These are phyloP conservation scores for Tilletia caries DNA, from an alignment of 1,284 basidiomycete genomes.

Conservation along the genomic window DNA sequence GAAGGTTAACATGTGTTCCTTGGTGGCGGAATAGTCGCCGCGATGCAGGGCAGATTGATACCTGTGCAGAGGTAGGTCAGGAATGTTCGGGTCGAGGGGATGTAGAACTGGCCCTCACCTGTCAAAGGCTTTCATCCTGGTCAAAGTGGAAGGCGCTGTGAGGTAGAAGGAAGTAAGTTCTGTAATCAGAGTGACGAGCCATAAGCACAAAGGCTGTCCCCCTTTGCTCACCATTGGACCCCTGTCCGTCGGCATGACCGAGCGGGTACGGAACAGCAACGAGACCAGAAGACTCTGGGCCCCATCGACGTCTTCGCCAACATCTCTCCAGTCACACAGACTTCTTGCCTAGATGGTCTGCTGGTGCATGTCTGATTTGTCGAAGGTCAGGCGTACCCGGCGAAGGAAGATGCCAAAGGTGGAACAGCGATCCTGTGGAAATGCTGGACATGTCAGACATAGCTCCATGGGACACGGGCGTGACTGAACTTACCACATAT, in stretches of 20 bases:
- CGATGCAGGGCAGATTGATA: conserved; percentile 4
- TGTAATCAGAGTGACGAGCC: background rate
- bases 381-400: background rate
- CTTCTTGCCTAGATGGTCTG: background rate
- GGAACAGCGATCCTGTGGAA: background rate
- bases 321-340: conserved; percentile 7
- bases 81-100: background rate
- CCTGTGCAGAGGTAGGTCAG: background rate
- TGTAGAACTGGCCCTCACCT: background rate
- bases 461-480: background rate
- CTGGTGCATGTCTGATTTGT: conserved; percentile 6
- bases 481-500: background rate
- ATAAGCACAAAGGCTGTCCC: background rate
- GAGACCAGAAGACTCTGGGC: background rate
- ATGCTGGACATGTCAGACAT: background rate
- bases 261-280: background rate
- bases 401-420: conserved; percentile 1
- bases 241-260: background rate
- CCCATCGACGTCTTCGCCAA: background rate
- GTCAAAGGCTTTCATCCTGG: conserved; percentile 1
- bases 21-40: background rate
- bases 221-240: background rate
- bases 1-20: conserved; percentile 9
- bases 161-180: background rate
- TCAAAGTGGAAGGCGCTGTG: conserved; percentile 2